Percentiles rank a stretch among this genome's conserved stretches.
Evolutionary conservation across 2,329 filamentous ascomycete species (phyloP).

Genomic region (Fusarium sp.): DNA sequence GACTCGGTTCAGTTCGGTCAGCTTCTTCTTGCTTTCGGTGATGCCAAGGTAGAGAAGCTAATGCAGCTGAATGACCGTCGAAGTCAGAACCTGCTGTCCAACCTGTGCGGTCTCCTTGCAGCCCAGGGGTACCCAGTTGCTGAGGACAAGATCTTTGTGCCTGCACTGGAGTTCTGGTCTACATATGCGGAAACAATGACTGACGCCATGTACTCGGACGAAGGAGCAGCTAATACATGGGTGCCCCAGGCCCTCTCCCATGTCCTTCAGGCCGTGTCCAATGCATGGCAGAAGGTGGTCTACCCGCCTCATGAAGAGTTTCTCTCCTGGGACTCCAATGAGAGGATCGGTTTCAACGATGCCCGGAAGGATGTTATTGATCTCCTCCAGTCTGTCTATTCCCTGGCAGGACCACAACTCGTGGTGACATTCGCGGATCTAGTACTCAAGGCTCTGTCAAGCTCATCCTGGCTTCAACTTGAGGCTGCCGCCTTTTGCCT

Average conservation of each 20-base stretch:
- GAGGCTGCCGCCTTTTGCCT: slow-evolving; percentile 74
- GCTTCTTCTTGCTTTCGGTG: slow-evolving; percentile 76
- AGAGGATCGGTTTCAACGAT: slow-evolving; percentile 75
- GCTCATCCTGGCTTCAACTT: slow-evolving; percentile 67
- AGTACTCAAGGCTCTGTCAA: slow-evolving; percentile 62
- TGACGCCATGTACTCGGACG: slow-evolving; percentile 67
- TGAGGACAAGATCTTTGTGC: slow-evolving; percentile 81
- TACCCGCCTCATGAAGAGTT: slow-evolving; percentile 71
- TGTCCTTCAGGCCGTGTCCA: slow-evolving; percentile 73
- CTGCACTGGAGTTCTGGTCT: slow-evolving; percentile 84
- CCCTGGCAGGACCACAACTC: slow-evolving; percentile 67
- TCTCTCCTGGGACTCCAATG: slow-evolving; percentile 76
- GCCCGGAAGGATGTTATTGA: slow-evolving; percentile 85
- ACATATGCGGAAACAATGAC: slow-evolving; percentile 78
- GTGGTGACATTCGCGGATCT: slow-evolving; percentile 68
- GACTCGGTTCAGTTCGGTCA: slow-evolving; percentile 74
- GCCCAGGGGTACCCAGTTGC: slow-evolving; percentile 75
- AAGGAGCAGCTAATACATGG: slow-evolving; percentile 63
- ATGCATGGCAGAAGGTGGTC: slow-evolving; percentile 76
- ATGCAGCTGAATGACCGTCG: slow-evolving; percentile 64
- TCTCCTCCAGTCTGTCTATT: slow-evolving; percentile 78
- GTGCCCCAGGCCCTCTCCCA: slow-evolving; percentile 68
- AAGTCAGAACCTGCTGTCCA: slow-evolving; percentile 65
- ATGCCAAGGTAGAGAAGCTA: slow-evolving; percentile 71
- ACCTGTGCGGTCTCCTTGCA: slow-evolving; percentile 73